phyloP scores from a whole-genome alignment of 1,139 yeast genomes.

The Yamadazyma trypodendri region DNA sequence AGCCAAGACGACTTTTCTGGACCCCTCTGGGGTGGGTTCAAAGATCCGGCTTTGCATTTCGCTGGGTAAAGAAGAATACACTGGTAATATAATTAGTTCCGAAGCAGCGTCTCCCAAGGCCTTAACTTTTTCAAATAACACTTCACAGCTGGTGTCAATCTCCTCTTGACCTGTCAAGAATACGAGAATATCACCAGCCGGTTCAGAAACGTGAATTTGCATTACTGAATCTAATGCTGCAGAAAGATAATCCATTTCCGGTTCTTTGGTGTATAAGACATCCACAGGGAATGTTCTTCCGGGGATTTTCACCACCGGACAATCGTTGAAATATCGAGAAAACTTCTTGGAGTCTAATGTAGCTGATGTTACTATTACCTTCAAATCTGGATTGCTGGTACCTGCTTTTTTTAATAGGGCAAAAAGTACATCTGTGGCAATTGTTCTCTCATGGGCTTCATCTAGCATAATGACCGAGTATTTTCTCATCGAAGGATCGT shows the following conservation, averaged over 20 bases:
- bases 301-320: slow-evolving; percentile 82
- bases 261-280: slow-evolving; percentile 69
- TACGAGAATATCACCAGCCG: slow-evolving; percentile 78
- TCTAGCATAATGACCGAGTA: slow-evolving; percentile 88
- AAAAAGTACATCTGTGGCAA: slow-evolving; percentile 89
- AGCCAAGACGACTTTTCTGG: slow-evolving; percentile 72
- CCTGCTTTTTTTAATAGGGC: slow-evolving; percentile 79
- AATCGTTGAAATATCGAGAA: slow-evolving; percentile 68
- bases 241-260: slow-evolving; percentile 82
- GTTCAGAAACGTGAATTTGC: slow-evolving; percentile 78
- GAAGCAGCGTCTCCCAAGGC: slow-evolving; percentile 61
- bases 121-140: slow-evolving; percentile 63
- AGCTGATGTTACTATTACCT: slow-evolving; percentile 86
- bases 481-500: slow-evolving; percentile 68
- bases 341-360: slow-evolving; percentile 85
- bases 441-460: slow-evolving; percentile 95
- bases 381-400: slow-evolving; percentile 65
- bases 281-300: slow-evolving; percentile 93
- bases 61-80: slow-evolving; percentile 75
- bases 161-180: slow-evolving; percentile 91
- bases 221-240: slow-evolving; percentile 79
- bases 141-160: slow-evolving; percentile 86
- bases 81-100: slow-evolving; percentile 80
- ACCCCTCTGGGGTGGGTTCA: slow-evolving; percentile 71
- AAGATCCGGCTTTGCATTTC: slow-evolving; percentile 73